These are phyloP conservation scores for Penicillium atrosanguineum DNA, from an alignment of 495 filamentous ascomycete species.

Conservation along the genomic window DNA sequence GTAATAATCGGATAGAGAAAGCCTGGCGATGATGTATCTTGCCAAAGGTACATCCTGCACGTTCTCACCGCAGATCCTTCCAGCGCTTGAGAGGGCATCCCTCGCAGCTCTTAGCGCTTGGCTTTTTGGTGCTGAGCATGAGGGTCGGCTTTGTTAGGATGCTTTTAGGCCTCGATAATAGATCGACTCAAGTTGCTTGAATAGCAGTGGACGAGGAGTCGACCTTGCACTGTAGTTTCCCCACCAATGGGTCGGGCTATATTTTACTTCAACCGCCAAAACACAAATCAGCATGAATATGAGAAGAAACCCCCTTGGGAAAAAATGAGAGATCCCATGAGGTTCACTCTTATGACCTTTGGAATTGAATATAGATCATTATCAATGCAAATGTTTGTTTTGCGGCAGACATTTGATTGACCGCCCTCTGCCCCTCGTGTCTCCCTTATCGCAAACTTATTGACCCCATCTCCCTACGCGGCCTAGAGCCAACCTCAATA, in stretches of 20 bases:
- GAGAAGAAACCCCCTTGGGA: not conserved
- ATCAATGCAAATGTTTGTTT: not conserved
- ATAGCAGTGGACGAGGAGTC: not conserved
- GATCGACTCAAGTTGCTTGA: not conserved
- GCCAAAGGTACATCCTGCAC: not conserved
- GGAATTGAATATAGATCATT: not conserved
- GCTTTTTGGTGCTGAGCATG: not conserved
- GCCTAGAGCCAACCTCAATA: slow-evolving; percentile 11
- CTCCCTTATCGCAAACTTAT: slow-evolving; percentile 27
- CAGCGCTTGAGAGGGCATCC: not conserved
- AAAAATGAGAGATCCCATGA: no score
- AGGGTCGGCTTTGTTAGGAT: not conserved
- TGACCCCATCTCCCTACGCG: slow-evolving; percentile 3
- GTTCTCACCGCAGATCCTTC: not conserved
- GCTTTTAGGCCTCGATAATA: not conserved
- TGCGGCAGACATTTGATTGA: not conserved
- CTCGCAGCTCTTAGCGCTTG: not conserved
- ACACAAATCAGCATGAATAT: not conserved
- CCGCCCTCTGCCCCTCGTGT: slow-evolving; percentile 19
- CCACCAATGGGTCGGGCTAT: not conserved
- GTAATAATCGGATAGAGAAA: not conserved
- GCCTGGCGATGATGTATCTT: not conserved
- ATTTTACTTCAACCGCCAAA: not conserved
- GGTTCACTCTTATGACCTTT: no score
- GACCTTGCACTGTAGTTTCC: not conserved